These are phyloP conservation scores for Mucor mucedo DNA, from an alignment of 371 early-diverging fungal genomes.

Conservation along the genomic window DNA sequence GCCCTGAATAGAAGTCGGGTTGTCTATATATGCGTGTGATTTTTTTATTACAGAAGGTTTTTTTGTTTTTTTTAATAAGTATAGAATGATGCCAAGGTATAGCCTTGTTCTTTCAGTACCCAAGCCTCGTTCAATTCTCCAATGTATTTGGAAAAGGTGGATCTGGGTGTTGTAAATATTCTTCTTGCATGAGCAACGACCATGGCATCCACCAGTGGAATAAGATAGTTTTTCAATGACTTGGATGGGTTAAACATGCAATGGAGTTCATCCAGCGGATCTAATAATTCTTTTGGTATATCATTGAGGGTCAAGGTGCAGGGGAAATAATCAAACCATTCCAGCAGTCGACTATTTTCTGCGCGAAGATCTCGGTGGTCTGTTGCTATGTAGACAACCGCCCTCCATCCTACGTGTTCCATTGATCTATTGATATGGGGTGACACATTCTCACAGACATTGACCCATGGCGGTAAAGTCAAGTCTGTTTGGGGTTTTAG, in stretches of 20 bases:
- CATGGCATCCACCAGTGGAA: conserved; percentile 53
- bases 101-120: conserved; percentile 34
- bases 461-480: conserved; percentile 27
- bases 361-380: conserved; percentile 41
- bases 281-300: conserved; percentile 32
- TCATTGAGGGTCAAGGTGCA: conserved; percentile 48
- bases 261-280: conserved; percentile 33
- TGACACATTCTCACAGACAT: conserved; percentile 30
- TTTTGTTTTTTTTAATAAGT: conserved; percentile 6
- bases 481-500: conserved; percentile 22
- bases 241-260: conserved; percentile 41
- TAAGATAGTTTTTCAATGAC: conserved; percentile 39
- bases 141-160: conserved; percentile 54
- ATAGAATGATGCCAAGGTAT: conserved; percentile 21
- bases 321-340: conserved; percentile 50
- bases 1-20: too few species aligned
- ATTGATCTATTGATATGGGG: conserved; percentile 26
- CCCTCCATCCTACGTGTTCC: conserved; percentile 29
- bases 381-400: conserved; percentile 51
- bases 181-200: conserved; percentile 44
- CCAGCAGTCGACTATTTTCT: conserved; percentile 30
- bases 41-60: background rate
- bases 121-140: conserved; percentile 42
- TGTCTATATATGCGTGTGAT: too few species aligned
- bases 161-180: conserved; percentile 43